Percentiles rank a stretch among this genome's conserved stretches.
Evolutionary conservation across 2,329 filamentous ascomycete species (phyloP).

Genomic region (Herpotrichia juniperi): DNA sequence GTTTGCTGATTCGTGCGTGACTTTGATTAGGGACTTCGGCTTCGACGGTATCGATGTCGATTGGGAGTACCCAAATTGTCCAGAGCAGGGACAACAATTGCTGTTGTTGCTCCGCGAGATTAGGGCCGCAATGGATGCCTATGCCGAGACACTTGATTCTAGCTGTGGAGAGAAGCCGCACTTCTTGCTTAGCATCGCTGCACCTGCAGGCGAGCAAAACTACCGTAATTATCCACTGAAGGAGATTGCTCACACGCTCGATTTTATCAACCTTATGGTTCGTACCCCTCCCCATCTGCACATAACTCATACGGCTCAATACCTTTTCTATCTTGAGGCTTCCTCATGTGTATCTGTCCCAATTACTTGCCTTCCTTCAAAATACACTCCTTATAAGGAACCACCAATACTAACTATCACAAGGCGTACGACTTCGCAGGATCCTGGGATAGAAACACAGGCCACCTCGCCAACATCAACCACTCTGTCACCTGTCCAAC

Average conservation of each 20-base stretch:
- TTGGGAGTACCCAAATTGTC: conserved; percentile 54
- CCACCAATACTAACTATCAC: conserved; percentile 4
- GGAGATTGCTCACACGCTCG: conserved; percentile 50
- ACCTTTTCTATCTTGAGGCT: too few species aligned
- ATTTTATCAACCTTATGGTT: conserved; percentile 58
- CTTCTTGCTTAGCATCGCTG: conserved; percentile 53
- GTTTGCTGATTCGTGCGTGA: conserved; percentile 75
- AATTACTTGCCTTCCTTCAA: too few species aligned
- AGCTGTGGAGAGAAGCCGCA: conserved; percentile 35
- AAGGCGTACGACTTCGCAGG: conserved; percentile 66
- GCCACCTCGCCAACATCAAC: conserved; percentile 83
- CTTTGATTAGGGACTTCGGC: conserved; percentile 78
- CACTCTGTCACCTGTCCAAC: conserved; percentile 61
- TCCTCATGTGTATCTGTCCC: too few species aligned
- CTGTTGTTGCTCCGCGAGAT: conserved; percentile 48
- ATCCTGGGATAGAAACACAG: conserved; percentile 74
- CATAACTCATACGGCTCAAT: too few species aligned
- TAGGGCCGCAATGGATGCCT: conserved; percentile 47
- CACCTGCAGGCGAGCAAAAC: conserved; percentile 52
- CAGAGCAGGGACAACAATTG: conserved; percentile 48
- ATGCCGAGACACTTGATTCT: conserved; percentile 41
- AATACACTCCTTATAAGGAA: too few species aligned
- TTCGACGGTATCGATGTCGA: conserved; percentile 60
- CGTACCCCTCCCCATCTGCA: not conserved
- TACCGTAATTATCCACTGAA: conserved; percentile 49